These are phyloP conservation scores for Pachyrhizus erosus DNA, from an alignment of 306 rosid genomes.

Conservation along the genomic window DNA sequence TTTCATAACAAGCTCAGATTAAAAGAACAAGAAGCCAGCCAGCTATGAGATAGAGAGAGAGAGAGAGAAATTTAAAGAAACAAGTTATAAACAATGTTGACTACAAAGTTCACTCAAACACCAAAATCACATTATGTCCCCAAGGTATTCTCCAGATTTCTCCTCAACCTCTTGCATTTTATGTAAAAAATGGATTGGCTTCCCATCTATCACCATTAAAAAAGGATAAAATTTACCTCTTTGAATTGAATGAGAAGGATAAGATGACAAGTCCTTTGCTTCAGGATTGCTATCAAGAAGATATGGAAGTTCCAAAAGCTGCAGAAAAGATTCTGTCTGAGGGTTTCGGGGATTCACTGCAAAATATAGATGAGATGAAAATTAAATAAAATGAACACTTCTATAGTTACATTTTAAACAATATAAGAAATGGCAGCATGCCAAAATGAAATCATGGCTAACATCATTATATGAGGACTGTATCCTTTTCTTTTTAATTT, in stretches of 20 bases:
- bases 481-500: background rate
- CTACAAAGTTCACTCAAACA: background rate
- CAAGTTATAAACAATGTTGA: constrained; percentile 5
- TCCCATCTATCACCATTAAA: constrained; percentile 19
- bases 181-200: constrained; percentile 11
- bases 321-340: constrained; percentile 85
- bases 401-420: constrained; percentile 15
- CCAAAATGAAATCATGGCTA: constrained; percentile 14
- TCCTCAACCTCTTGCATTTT: background rate
- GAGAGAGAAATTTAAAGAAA: background rate
- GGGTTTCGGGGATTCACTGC: constrained; percentile 75
- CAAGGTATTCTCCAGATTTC: constrained; percentile 20
- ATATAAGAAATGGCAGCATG: constrained; percentile 4
- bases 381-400: background rate
- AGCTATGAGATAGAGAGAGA: background rate
- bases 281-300: constrained; percentile 72
- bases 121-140: constrained; percentile 4
- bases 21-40: background rate
- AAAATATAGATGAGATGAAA: constrained; percentile 13
- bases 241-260: constrained; percentile 52
- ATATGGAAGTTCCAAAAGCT: constrained; percentile 85
- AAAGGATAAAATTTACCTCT: constrained; percentile 55
- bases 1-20: constrained; percentile 18
- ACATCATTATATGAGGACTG: constrained; percentile 16
- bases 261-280: constrained; percentile 47